phyloP scores from a whole-genome alignment of 1,284 basidiomycete species.

The Apiotrichum siamense region DNA sequence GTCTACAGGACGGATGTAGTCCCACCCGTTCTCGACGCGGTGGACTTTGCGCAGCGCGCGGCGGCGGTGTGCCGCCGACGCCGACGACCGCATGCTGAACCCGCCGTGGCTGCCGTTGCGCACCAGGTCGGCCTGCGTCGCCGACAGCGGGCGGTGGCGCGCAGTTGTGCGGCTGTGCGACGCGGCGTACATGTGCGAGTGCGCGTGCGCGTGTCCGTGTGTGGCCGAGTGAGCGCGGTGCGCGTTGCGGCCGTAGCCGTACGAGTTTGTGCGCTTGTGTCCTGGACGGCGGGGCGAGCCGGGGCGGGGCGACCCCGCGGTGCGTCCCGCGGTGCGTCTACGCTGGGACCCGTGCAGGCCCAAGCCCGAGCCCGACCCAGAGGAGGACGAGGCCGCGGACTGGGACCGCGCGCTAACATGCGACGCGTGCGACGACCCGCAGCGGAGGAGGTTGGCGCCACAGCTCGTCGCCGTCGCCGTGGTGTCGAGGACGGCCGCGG shows the following conservation, averaged over 20 bases:
- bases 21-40: constrained; percentile 1
- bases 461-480: neutral
- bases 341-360: neutral
- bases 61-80: neutral
- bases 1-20: constrained; percentile 1
- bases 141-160: neutral
- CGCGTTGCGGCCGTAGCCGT: too few relatives aligned
- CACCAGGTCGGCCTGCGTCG: too few relatives aligned
- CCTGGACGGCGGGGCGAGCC: neutral
- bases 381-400: neutral
- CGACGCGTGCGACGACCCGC: too few relatives aligned
- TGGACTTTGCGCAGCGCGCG: neutral
- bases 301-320: neutral
- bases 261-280: neutral
- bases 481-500: neutral
- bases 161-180: neutral
- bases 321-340: neutral
- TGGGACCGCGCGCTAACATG: too few relatives aligned
- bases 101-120: neutral
- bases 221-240: too few relatives aligned
- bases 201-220: too few relatives aligned
- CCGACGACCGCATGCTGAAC: neutral
- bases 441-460: neutral
- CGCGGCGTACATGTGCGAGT: too few relatives aligned
- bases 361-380: neutral